A percentile compares a stretch with the other conserved stretches of the same genome.
Evolutionary conservation across 2,329 filamentous ascomycete genomes (phyloP).

Genomic region (Hymenoscyphus repandus): DNA sequence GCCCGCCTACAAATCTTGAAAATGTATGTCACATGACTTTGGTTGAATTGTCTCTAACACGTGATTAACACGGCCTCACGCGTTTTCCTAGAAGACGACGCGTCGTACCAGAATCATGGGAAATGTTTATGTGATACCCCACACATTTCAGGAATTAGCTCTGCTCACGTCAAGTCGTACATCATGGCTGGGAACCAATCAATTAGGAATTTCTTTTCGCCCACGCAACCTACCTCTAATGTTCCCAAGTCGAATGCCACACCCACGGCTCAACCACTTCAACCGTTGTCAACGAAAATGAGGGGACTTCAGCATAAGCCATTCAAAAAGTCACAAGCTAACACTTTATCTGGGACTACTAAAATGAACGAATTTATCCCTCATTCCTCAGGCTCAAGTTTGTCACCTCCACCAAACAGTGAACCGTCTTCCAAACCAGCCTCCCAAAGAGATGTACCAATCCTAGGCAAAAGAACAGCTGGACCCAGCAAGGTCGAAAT

Average conservation of each 20-base stretch:
- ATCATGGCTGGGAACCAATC: conserved; percentile 2
- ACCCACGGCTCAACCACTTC: neutral
- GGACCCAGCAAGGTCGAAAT: neutral
- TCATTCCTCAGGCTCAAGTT: neutral
- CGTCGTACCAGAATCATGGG: neutral
- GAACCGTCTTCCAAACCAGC: neutral
- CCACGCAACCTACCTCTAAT: neutral
- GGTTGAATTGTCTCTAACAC: neutral
- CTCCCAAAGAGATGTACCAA: neutral
- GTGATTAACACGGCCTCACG: neutral
- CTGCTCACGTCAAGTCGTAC: too few species aligned
- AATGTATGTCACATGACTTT: too few species aligned
- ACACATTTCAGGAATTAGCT: neutral
- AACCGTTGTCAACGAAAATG: neutral
- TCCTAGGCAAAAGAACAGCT: neutral
- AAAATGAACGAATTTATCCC: neutral
- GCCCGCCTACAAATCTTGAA: too few species aligned
- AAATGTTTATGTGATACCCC: neutral
- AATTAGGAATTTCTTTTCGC: conserved; percentile 1
- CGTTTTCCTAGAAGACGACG: neutral
- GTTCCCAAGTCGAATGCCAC: neutral
- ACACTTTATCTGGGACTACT: neutral
- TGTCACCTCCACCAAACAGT: conserved; percentile 4
- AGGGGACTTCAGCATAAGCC: neutral
- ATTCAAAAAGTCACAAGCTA: neutral